Evolutionary conservation across 192 early-diverging fungal species (phyloP).

Genomic region (Podila epigama): DNA sequence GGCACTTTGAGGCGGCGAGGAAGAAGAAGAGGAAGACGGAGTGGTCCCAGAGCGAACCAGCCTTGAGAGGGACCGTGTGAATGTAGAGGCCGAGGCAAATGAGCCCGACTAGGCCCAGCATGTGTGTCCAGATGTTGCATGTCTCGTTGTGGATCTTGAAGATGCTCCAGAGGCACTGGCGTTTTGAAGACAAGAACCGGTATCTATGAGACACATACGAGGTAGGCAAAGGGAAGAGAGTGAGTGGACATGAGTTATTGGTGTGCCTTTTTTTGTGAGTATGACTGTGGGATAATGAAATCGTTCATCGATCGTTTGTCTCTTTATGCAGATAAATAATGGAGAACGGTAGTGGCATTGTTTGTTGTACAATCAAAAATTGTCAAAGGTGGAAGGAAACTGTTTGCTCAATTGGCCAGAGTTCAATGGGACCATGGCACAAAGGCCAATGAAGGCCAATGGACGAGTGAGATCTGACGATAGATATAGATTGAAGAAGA

Average conservation of each 20-base stretch:
- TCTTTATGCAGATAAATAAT: too few species aligned
- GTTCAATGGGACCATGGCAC: too few species aligned
- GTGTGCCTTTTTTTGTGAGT: background rate
- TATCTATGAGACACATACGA: conserved; percentile 29
- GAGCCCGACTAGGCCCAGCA: conserved; percentile 64
- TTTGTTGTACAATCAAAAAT: too few species aligned
- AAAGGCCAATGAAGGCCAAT: too few species aligned
- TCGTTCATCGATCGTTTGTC: too few species aligned
- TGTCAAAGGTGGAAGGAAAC: too few species aligned
- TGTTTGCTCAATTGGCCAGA: too few species aligned
- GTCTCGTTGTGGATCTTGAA: conserved; percentile 75
- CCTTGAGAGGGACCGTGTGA: conserved; percentile 32
- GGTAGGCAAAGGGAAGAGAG: background rate
- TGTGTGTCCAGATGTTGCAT: conserved; percentile 73
- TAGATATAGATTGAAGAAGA: too few species aligned
- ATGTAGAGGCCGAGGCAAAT: conserved; percentile 60
- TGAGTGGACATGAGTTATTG: background rate
- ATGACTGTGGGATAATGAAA: too few species aligned
- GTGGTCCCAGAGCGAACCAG: conserved; percentile 34
- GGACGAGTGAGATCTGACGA: too few species aligned
- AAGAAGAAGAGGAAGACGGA: conserved; percentile 64
- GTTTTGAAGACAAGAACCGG: conserved; percentile 59
- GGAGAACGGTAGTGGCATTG: too few species aligned
- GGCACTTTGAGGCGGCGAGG: conserved; percentile 61
- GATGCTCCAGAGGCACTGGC: conserved; percentile 62